Evolutionary conservation across 352 stramenopile species (phyloP).

Genomic region (Pythium scleroteichum): DNA sequence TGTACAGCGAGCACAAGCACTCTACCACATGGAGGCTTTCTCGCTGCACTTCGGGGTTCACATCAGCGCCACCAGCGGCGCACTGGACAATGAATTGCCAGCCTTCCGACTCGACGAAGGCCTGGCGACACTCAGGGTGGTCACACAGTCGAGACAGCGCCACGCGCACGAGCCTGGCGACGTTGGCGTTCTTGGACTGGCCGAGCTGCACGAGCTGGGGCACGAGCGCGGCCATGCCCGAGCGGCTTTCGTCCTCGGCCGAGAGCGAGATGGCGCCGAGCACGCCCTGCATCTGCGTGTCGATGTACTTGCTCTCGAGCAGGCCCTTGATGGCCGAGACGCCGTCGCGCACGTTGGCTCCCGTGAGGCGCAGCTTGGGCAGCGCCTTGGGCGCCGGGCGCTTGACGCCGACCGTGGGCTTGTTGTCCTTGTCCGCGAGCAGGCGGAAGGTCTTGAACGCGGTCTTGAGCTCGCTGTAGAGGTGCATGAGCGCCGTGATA

Average conservation of each 20-base stretch:
- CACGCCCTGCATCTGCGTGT: conserved; percentile 82
- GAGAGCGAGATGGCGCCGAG: conserved; percentile 81
- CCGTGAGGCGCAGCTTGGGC: conserved; percentile 45
- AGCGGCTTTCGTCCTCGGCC: conserved; percentile 49
- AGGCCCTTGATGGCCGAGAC: conserved; percentile 68
- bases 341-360: conserved; percentile 51
- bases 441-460: conserved; percentile 79
- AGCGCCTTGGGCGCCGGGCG: conserved; percentile 66
- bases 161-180: conserved; percentile 66
- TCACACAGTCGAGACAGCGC: conserved; percentile 80
- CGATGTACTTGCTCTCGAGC: conserved; percentile 74
- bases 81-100: conserved; percentile 86
- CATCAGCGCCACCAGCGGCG: conserved; percentile 54
- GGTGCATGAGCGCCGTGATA: conserved; percentile 78
- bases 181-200: conserved; percentile 59
- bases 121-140: conserved; percentile 81
- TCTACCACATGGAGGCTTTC: conserved; percentile 88
- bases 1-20: conserved; percentile 80
- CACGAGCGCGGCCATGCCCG: conserved; percentile 67
- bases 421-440: conserved; percentile 56
- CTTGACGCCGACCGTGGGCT: conserved; percentile 49
- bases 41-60: conserved; percentile 76
- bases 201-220: conserved; percentile 66
- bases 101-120: conserved; percentile 75
- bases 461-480: conserved; percentile 75